These are phyloP conservation scores for Beta vulgaris DNA, from an alignment of 148 eudicot species.

Conservation along the genomic window DNA sequence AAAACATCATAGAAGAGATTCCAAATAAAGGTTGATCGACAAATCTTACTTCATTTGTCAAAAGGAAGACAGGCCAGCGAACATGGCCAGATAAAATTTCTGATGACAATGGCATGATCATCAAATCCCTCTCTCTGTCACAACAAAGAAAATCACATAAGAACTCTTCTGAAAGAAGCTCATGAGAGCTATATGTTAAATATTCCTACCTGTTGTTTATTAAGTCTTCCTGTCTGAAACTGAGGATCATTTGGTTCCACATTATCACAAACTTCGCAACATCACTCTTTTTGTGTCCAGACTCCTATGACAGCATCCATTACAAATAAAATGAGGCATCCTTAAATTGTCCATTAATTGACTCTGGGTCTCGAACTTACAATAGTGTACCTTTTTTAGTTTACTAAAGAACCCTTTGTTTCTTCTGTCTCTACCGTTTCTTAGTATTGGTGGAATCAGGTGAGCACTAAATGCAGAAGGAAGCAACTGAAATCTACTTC, in stretches of 20 bases:
- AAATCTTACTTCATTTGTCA: constrained; percentile 74
- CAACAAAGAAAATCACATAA: constrained; percentile 3
- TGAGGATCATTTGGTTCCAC: constrained; percentile 85
- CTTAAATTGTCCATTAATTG: neutral
- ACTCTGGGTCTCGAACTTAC: constrained; percentile 7
- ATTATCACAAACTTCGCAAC: constrained; percentile 66
- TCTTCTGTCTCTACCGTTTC: constrained; percentile 35
- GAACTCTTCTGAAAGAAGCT: neutral
- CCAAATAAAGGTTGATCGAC: neutral
- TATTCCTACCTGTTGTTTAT: constrained; percentile 73
- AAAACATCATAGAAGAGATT: neutral
- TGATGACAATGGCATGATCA: constrained; percentile 74
- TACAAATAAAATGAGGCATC: constrained; percentile 8
- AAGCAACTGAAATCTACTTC: constrained; percentile 80
- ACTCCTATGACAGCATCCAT: constrained; percentile 39
- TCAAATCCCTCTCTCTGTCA: constrained; percentile 91
- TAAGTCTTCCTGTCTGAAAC: constrained; percentile 92
- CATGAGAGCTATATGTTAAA: neutral
- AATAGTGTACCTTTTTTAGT: constrained; percentile 53
- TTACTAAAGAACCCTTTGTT: constrained; percentile 39
- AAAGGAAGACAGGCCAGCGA: constrained; percentile 95
- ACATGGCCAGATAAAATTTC: constrained; percentile 64
- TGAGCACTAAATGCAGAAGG: constrained; percentile 68
- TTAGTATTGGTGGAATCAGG: constrained; percentile 53
- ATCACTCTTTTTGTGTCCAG: constrained; percentile 48